phyloP scores from a whole-genome alignment of 306 rosid genomes.

The Morella rubra region DNA sequence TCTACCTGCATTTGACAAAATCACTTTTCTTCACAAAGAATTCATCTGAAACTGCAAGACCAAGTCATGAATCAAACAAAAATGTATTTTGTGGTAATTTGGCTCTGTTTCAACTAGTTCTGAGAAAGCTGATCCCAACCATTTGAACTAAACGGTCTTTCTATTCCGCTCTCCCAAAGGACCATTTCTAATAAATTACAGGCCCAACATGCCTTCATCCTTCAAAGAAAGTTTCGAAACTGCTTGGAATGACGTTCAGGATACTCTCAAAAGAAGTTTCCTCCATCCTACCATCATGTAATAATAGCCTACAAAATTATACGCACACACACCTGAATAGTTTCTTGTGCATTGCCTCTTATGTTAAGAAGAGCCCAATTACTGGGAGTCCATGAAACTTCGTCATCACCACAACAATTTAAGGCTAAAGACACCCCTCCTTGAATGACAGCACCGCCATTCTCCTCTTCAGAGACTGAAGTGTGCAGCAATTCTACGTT shows the following conservation, averaged over 20 bases:
- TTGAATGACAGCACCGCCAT: conserved; percentile 44
- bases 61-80: background rate
- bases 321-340: conserved; percentile 55
- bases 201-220: background rate
- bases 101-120: background rate
- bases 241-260: background rate
- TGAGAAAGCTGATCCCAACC: background rate
- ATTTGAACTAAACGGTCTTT: background rate
- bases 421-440: conserved; percentile 77
- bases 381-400: conserved; percentile 53
- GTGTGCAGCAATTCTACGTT: conserved; percentile 71
- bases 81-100: background rate
- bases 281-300: background rate
- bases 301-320: background rate
- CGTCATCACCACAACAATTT: conserved; percentile 23
- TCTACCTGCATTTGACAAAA: conserved; percentile 56
- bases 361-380: conserved; percentile 62
- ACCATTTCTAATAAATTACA: background rate
- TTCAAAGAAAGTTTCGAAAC: background rate
- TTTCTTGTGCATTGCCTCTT: conserved; percentile 49
- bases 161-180: background rate
- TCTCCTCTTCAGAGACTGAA: conserved; percentile 50
- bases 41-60: conserved; percentile 1
- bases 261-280: background rate
- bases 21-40: background rate